A percentile compares a stretch with the other conserved stretches of the same genome.
Conservation (phyloP, 805 yeast genomes). For the Candida maltosa region DNA sequence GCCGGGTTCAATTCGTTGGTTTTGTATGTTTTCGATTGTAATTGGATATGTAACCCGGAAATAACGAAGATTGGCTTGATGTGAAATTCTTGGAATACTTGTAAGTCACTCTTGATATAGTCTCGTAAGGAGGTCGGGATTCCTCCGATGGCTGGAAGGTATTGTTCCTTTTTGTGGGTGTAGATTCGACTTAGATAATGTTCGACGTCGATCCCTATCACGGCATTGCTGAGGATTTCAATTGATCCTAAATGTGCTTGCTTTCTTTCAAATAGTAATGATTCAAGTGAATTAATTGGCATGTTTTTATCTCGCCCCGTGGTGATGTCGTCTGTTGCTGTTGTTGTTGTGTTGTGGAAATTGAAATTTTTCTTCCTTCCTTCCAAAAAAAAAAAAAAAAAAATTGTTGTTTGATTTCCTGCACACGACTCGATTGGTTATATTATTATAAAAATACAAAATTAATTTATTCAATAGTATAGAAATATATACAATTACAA, state of each 20-base stretch:
- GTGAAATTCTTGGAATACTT: conserved; percentile 53
- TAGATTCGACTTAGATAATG: conserved; percentile 68
- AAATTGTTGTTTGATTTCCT: too few species aligned
- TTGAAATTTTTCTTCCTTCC: too few species aligned
- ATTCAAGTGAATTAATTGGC: conserved; percentile 58
- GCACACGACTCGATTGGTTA: too few species aligned
- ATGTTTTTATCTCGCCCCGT: too few species aligned
- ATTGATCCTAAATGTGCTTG: conserved; percentile 59
- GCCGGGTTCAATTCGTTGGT: conserved; percentile 34
- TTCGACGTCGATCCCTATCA: conserved; percentile 80
- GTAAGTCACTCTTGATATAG: conserved; percentile 60
- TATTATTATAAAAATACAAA: too few species aligned
- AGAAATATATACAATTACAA: too few species aligned
- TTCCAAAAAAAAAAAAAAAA: too few species aligned
- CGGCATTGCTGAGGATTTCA: conserved; percentile 60
- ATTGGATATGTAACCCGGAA: conserved; percentile 56
- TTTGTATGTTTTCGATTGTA: conserved; percentile 28
- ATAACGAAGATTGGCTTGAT: conserved; percentile 81
- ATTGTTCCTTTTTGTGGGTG: conserved; percentile 63
- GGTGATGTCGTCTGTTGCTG: too few species aligned
- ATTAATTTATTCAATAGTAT: too few species aligned
- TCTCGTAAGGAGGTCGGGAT: conserved; percentile 61
- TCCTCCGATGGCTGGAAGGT: conserved; percentile 77
- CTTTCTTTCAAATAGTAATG: conserved; percentile 65
- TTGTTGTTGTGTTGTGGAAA: too few species aligned